Conservation (phyloP, 2,329 filamentous ascomycete species). For the Calonectria montana region DNA sequence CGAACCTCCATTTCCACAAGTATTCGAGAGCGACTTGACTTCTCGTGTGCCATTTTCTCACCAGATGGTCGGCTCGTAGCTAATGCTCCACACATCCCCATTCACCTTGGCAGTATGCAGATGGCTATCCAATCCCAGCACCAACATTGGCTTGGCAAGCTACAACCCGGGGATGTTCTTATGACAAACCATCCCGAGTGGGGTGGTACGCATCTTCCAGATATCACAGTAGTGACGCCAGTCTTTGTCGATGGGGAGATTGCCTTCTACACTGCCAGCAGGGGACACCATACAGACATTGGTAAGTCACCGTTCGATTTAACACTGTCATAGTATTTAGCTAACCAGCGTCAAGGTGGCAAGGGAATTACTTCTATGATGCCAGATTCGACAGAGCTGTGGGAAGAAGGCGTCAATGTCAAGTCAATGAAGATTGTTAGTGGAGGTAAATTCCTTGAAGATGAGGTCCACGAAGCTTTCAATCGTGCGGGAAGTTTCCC, state of each 20-base stretch:
- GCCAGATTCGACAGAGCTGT: constrained; percentile 53
- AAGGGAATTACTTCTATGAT: constrained; percentile 55
- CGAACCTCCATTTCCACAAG: constrained; percentile 65
- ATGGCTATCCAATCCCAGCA: constrained; percentile 54
- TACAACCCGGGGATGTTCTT: constrained; percentile 53
- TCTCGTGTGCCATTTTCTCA: constrained; percentile 56
- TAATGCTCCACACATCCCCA: constrained; percentile 48
- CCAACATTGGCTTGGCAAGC: constrained; percentile 45
- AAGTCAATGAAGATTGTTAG: constrained; percentile 52
- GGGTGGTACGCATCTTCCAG: constrained; percentile 55
- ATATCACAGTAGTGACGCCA: constrained; percentile 55
- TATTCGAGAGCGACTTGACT: constrained; percentile 57
- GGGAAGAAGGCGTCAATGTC: constrained; percentile 57
- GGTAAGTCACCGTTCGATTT: constrained; percentile 20
- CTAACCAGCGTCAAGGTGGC: constrained; percentile 38
- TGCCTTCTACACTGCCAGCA: constrained; percentile 52
- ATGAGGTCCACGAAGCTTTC: constrained; percentile 45
- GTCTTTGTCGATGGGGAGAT: constrained; percentile 48
- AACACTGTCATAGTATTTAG: not conserved
- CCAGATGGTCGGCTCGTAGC: constrained; percentile 55
- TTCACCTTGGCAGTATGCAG: constrained; percentile 56
- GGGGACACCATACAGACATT: constrained; percentile 51
- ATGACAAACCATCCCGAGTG: constrained; percentile 53
- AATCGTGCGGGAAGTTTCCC: constrained; percentile 48
- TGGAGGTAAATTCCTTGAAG: constrained; percentile 49